These are phyloP conservation scores for Xerocomellus dryophilus DNA, from an alignment of 768 basidiomycete genomes.

Conservation along the genomic window DNA sequence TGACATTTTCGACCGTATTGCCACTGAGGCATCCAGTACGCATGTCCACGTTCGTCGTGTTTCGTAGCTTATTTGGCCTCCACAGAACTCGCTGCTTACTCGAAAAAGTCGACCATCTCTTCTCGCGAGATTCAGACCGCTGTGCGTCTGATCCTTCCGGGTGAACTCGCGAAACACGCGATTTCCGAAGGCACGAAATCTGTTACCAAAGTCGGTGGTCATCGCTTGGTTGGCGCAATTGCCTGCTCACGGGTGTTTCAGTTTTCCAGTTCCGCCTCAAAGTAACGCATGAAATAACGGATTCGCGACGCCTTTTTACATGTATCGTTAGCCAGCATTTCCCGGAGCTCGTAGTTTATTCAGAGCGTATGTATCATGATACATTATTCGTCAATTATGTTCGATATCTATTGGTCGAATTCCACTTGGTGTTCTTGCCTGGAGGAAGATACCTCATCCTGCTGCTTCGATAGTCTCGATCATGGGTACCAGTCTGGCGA, in stretches of 20 bases:
- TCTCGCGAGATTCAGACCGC: conserved; percentile 98
- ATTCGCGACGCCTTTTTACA: conserved; percentile 1
- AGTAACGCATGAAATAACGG: conserved; percentile 39
- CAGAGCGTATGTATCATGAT: conserved; percentile 13
- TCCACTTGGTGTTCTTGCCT: background rate
- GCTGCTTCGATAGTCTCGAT: too few relatives aligned
- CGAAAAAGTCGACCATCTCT: conserved; percentile 98
- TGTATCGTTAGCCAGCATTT: conserved; percentile 31
- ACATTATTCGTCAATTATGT: conserved; percentile 22
- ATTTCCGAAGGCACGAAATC: conserved; percentile 89
- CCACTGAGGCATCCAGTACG: conserved; percentile 85
- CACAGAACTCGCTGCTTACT: conserved; percentile 91
- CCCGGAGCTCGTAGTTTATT: conserved; percentile 19
- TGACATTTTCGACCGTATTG: conserved; percentile 93
- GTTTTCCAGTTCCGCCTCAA: conserved; percentile 72
- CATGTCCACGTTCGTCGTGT: background rate
- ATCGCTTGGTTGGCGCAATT: background rate
- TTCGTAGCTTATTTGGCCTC: background rate
- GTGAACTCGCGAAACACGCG: conserved; percentile 79
- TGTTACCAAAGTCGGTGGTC: conserved; percentile 69
- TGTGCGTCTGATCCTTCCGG: conserved; percentile 94
- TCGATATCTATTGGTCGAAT: background rate
- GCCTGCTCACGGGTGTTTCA: conserved; percentile 30
- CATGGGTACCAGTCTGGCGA: too few relatives aligned
- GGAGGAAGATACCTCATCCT: background rate